A percentile compares a stretch with the other conserved stretches of the same genome.
phyloP scores from a whole-genome alignment of 208 protist genomes.

The Lotmaria passim region DNA sequence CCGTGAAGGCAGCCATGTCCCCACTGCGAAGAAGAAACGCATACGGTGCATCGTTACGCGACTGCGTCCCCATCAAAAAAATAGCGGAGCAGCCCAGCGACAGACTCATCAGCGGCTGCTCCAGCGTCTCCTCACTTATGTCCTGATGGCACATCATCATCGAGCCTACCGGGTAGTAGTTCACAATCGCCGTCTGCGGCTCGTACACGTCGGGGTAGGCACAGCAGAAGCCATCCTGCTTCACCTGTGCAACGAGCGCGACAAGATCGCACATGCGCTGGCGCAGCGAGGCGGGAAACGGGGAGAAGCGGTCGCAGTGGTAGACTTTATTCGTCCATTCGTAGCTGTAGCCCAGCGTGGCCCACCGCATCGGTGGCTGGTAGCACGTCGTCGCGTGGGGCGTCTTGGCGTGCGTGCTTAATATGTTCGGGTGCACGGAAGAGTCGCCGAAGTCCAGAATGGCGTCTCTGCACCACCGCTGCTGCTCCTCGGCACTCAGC shows the following conservation, averaged over 20 bases:
- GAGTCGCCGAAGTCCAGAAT: conserved; percentile 74
- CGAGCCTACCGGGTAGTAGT: conserved; percentile 86
- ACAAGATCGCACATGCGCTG: conserved; percentile 55
- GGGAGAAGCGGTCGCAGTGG: conserved; percentile 48
- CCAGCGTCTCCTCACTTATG: conserved; percentile 77
- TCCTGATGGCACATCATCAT: conserved; percentile 94
- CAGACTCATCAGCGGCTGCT: conserved; percentile 79
- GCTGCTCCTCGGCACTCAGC: conserved; percentile 60
- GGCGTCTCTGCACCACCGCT: conserved; percentile 55
- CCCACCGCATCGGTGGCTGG: conserved; percentile 88
- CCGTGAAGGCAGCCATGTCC: conserved; percentile 79
- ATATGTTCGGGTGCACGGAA: conserved; percentile 69
- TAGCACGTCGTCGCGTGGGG: conserved; percentile 67
- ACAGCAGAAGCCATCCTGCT: conserved; percentile 41
- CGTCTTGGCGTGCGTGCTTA: conserved; percentile 77
- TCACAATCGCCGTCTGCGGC: conserved; percentile 89
- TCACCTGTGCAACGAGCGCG: conserved; percentile 39
- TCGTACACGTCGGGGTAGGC: conserved; percentile 53
- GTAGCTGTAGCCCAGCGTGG: conserved; percentile 89
- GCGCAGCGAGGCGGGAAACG: conserved; percentile 57
- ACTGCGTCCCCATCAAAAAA: conserved; percentile 84
- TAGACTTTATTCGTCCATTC: conserved; percentile 88
- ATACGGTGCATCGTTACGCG: conserved; percentile 69
- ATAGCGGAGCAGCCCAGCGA: conserved; percentile 83
- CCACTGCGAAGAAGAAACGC: conserved; percentile 84